These are phyloP conservation scores for Myotisia sp. DNA, from an alignment of 2,329 filamentous ascomycete genomes.

Conservation along the genomic window DNA sequence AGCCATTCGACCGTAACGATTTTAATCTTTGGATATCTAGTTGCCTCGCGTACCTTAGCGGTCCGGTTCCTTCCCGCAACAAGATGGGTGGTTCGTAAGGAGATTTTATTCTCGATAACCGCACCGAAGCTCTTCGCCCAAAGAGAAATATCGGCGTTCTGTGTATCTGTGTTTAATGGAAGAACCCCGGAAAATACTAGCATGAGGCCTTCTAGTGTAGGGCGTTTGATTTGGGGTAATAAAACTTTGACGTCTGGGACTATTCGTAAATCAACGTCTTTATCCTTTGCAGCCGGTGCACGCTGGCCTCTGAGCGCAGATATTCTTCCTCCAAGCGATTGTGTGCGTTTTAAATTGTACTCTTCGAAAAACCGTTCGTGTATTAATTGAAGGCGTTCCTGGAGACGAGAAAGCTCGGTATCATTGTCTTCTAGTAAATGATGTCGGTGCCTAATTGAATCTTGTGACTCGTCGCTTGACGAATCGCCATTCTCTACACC, in stretches of 20 bases:
- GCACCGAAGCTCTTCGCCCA: slow-evolving; percentile 83
- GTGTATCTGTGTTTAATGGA: slow-evolving; percentile 63
- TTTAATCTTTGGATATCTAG: slow-evolving; percentile 63
- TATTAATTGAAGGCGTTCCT: slow-evolving; percentile 59
- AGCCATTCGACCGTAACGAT: slow-evolving; percentile 92
- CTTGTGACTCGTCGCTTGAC: slow-evolving; percentile 27
- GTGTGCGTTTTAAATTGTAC: slow-evolving; percentile 48
- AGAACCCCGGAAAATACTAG: slow-evolving; percentile 87
- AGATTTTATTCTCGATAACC: slow-evolving; percentile 33
- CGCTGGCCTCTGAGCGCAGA: slow-evolving; percentile 38
- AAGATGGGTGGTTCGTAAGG: slow-evolving; percentile 36
- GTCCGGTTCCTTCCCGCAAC: slow-evolving; percentile 54
- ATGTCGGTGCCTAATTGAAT: slow-evolving; percentile 41
- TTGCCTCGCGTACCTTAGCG: slow-evolving; percentile 78
- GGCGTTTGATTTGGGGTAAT: slow-evolving; percentile 67
- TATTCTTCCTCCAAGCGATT: slow-evolving; percentile 33
- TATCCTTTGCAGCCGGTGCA: slow-evolving; percentile 23
- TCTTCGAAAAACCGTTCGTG: slow-evolving; percentile 71
- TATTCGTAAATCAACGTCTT: slow-evolving; percentile 39
- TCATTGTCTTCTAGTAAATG: slow-evolving; percentile 81
- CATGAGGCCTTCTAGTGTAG: slow-evolving; percentile 58
- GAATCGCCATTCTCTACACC: slow-evolving; percentile 34
- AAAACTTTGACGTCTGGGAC: slow-evolving; percentile 77
- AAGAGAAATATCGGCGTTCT: slow-evolving; percentile 70
- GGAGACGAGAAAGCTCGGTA: slow-evolving; percentile 61